Evolutionary conservation across 2,329 filamentous ascomycete species (phyloP).

Genomic region (Polychaeton citri): DNA sequence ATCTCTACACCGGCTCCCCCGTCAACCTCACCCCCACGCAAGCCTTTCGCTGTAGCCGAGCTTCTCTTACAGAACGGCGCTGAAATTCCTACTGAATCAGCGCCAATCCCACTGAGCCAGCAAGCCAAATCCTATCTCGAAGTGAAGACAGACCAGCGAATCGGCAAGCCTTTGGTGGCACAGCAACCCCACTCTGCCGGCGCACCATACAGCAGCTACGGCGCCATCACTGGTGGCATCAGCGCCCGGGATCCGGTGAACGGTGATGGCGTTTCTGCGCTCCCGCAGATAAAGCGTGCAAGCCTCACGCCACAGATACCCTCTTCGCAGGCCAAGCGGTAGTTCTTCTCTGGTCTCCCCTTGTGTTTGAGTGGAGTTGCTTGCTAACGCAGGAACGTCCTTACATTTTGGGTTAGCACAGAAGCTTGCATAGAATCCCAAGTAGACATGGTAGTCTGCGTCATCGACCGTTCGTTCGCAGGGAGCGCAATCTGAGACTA

Average conservation of each 20-base stretch:
- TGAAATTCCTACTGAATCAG: constrained; percentile 61
- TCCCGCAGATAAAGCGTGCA: background rate
- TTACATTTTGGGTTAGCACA: too few relatives aligned
- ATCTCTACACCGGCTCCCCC: constrained; percentile 16
- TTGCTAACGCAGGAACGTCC: background rate
- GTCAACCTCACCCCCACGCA: constrained; percentile 29
- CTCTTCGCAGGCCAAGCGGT: background rate
- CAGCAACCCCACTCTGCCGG: background rate
- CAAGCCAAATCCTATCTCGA: constrained; percentile 76
- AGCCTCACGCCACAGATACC: background rate
- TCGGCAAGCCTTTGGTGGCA: constrained; percentile 16
- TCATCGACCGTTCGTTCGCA: too few relatives aligned
- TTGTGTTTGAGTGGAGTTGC: background rate
- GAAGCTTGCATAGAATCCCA: too few relatives aligned
- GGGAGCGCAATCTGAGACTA: too few relatives aligned
- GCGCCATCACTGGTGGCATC: background rate
- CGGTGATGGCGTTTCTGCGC: background rate
- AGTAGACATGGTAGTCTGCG: too few relatives aligned
- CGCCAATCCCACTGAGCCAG: constrained; percentile 70
- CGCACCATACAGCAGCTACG: background rate
- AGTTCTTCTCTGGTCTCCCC: background rate
- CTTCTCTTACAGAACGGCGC: constrained; percentile 87
- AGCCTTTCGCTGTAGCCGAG: constrained; percentile 77
- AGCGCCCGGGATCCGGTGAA: background rate
- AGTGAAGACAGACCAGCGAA: constrained; percentile 46